Percentiles rank a stretch among this genome's conserved stretches.
These are phyloP conservation scores for Urtica urens DNA, from an alignment of 306 rosid species.

Conservation along the genomic window DNA sequence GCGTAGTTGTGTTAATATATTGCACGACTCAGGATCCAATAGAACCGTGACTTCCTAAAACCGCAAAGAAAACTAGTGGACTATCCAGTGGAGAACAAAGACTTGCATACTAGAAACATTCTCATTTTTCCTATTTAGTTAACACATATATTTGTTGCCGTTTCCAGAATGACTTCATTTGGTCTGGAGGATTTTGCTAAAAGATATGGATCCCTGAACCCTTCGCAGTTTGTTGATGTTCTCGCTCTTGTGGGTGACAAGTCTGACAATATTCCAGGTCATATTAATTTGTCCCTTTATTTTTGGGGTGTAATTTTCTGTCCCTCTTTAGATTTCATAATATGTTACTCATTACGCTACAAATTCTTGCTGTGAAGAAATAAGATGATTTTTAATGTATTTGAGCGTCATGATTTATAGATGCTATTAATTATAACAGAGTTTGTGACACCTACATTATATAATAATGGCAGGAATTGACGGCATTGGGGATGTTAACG, in stretches of 20 bases:
- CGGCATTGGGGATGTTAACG: slow-evolving; percentile 86
- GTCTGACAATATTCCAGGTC: slow-evolving; percentile 95
- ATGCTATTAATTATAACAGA: background rate
- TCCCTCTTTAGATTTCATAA: background rate
- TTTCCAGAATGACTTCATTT: slow-evolving; percentile 81
- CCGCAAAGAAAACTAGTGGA: too few relatives aligned
- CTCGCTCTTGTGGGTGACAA: slow-evolving; percentile 79
- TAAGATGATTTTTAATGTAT: background rate
- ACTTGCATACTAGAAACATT: too few relatives aligned
- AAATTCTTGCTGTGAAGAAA: too few relatives aligned
- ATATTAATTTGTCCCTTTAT: slow-evolving; percentile 14
- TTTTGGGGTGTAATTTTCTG: background rate
- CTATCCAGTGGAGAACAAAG: too few relatives aligned
- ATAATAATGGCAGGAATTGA: slow-evolving; percentile 54
- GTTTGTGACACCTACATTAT: background rate
- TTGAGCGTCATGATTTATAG: background rate
- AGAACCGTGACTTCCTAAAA: too few relatives aligned
- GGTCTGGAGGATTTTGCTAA: slow-evolving; percentile 80
- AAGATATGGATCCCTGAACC: slow-evolving; percentile 58
- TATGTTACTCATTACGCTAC: background rate
- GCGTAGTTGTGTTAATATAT: too few relatives aligned
- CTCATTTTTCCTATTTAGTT: too few relatives aligned
- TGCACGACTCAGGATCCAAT: too few relatives aligned
- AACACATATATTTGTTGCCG: background rate
- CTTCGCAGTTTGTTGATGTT: slow-evolving; percentile 89